Evolutionary conservation across 2,329 filamentous ascomycete genomes (phyloP).

Genomic region (Colletotrichum sidae): DNA sequence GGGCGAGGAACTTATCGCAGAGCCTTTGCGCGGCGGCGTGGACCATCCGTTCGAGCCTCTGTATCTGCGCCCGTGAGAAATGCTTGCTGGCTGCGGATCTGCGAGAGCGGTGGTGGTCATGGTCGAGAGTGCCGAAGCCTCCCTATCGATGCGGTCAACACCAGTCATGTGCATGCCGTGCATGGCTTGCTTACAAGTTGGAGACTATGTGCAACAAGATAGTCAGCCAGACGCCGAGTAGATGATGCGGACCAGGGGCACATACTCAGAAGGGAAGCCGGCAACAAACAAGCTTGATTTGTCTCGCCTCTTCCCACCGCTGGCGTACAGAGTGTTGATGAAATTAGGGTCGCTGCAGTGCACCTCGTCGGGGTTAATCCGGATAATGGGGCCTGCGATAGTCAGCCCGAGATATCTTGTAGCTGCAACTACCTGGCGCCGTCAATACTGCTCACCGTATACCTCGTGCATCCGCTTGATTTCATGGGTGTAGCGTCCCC

Average conservation of each 20-base stretch:
- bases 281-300: slow-evolving; percentile 1
- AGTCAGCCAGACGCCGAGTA: too few species aligned
- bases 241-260: too few species aligned
- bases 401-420: background rate
- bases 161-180: background rate
- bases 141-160: slow-evolving; percentile 8
- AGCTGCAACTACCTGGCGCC: background rate
- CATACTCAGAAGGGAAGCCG: slow-evolving; percentile 39
- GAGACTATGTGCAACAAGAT: background rate
- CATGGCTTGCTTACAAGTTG: slow-evolving; percentile 6
- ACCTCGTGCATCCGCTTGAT: too few species aligned
- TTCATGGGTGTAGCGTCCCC: background rate
- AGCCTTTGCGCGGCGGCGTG: slow-evolving; percentile 36
- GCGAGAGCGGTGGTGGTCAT: slow-evolving; percentile 42
- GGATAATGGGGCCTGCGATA: background rate
- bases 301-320: background rate
- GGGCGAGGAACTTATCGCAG: slow-evolving; percentile 36
- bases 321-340: background rate
- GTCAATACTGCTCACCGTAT: too few species aligned
- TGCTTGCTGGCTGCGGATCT: slow-evolving; percentile 39
- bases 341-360: background rate
- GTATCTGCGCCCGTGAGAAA: slow-evolving; percentile 40
- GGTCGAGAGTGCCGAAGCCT: slow-evolving; percentile 37
- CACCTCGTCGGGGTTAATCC: background rate
- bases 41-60: slow-evolving; percentile 38